Base-by-base conservation (phyloP, 345 rosid genomes). In the Hibiscus syriacus region DNA sequence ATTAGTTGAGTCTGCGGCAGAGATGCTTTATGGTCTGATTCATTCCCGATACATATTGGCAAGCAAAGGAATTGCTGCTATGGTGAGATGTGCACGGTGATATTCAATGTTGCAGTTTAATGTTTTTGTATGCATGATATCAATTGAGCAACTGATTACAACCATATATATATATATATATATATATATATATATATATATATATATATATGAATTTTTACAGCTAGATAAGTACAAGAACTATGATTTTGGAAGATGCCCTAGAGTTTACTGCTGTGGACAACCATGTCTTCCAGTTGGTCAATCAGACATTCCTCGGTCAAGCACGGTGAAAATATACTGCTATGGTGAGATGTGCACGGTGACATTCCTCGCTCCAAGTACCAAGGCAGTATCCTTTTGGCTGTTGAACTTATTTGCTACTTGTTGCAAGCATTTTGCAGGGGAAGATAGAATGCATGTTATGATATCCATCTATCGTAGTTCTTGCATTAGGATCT, bases 341-440 rank as follows among this genome's bases (percentile, higher is more conserved):
- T 92, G 98, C 77, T 93, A 97, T 52, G n/a, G n/a, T n/a, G n/a
- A 82, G 85, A 78, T 93, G 98, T n/a, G n/a, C n/a, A n/a, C n/a
- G n/a, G n/a, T n/a, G n/a, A n/a, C n/a, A n/a, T n/a, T n/a, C n/a
- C 97, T 5, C 86, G 96, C 23, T 93, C 96, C 46, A 93, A 93
- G 73, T 89, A 90, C 58, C 97, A 93, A 85, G 97, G 98, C 81
- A 89, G 98, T 93, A 93, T 93, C 98, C 98, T 88, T 52, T 56
- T 64, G 6, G 14, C 55, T 7, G 16, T 50, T 70, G 36, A 60
- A 30, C 43, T 46, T 57, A 12, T 17, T 32, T 59, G 12, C 26
- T 2, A 17, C 29, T 56, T 27, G 50, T 57, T n/a, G 56, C 27
- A 11, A 45, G 23, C 48, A n/a, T 54, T 50, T 41, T 17, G 19